Base-by-base conservation (phyloP, 1,139 yeast species). In the Martiniozyma asiatica region DNA sequence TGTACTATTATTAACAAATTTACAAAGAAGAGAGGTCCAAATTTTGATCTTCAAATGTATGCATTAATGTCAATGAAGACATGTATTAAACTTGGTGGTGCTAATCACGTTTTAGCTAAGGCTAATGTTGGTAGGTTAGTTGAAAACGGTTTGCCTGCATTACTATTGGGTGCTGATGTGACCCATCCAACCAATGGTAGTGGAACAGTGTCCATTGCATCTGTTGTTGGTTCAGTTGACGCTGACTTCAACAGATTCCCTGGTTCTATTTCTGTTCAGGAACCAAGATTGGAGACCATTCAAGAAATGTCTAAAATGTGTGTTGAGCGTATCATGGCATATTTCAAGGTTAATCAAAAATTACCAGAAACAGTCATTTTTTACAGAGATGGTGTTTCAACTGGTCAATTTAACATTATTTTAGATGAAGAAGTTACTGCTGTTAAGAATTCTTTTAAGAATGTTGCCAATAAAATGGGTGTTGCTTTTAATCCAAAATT, bases 321-420 rank as follows among this genome's bases (percentile, higher is more conserved):
- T 20, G 37, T 38, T 30, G 44, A 49, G 25, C 39, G 51, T 32
- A 34, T 51, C 9, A 27, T 35, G 26, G 40, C 40, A 21, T 51
- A 42, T 22, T 33, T 37, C 14, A 35, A 38, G 15, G 33, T 33
- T 29, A 40, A 44, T 22, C 43, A 44, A 4, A 41, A 39, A 25
- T 30, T 47, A 18, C 55, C 55, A 8, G 24, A 36, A 24, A 33
- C 37, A n/a, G 47, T 51, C 31, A 24, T 50, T 7, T 47, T 48
- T 30, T 51, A 48, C 38, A 48, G 55, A 30, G 55, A 51, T 37
- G 55, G 56, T 39, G 54, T 51, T 13, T 47, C 53, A 8, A 41
- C 45, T 22, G 53, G 52, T 25, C 56, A 51, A 32, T 51, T 48
- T 24, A 36, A 39, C 26, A 42, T 40, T 12, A 40, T 50, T 18